phyloP scores from a whole-genome alignment of 2,329 filamentous ascomycete species.

The Colletotrichum lupini region DNA sequence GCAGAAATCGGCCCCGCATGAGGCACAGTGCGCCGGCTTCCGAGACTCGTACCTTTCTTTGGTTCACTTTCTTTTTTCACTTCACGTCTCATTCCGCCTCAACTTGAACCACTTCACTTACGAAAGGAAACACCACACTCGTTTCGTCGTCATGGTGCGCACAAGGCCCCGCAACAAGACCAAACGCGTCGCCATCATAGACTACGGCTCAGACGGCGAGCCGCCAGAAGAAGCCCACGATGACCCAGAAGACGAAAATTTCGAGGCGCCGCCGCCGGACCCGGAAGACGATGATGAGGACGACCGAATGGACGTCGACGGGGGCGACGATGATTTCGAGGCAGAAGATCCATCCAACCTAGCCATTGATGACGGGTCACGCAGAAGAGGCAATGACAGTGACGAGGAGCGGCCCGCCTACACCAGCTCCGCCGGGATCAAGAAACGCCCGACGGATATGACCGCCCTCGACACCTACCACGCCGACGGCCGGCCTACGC shows the following conservation, averaged over 20 bases:
- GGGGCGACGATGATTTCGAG: conserved; percentile 46
- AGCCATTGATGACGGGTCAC: conserved; percentile 26
- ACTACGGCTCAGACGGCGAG: conserved; percentile 29
- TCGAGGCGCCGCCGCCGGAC: conserved; percentile 35
- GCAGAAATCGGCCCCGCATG: not conserved
- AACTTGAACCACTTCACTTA: not conserved
- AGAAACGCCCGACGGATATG: conserved; percentile 31
- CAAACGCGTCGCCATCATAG: conserved; percentile 17
- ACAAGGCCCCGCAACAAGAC: conserved; percentile 29
- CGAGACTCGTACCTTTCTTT: not conserved
- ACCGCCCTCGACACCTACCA: conserved; percentile 31
- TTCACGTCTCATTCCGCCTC: not conserved
- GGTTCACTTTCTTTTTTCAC: not conserved
- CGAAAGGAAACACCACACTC: not conserved
- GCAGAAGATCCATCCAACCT: conserved; percentile 45
- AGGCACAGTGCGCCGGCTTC: not conserved
- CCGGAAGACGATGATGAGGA: conserved; percentile 42
- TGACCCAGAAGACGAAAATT: conserved; percentile 39
- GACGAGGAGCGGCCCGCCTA: conserved; percentile 42
- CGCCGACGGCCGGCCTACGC: conserved; percentile 40
- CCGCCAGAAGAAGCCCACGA: conserved; percentile 25
- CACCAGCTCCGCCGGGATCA: conserved; percentile 40
- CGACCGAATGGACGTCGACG: conserved; percentile 42
- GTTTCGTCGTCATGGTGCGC: conserved; percentile 12
- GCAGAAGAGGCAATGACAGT: conserved; percentile 32